Percentiles rank a stretch among this genome's conserved stretches.
These are phyloP conservation scores for Neonectria coccinea DNA, from an alignment of 2,329 filamentous ascomycete genomes.

Conservation along the genomic window DNA sequence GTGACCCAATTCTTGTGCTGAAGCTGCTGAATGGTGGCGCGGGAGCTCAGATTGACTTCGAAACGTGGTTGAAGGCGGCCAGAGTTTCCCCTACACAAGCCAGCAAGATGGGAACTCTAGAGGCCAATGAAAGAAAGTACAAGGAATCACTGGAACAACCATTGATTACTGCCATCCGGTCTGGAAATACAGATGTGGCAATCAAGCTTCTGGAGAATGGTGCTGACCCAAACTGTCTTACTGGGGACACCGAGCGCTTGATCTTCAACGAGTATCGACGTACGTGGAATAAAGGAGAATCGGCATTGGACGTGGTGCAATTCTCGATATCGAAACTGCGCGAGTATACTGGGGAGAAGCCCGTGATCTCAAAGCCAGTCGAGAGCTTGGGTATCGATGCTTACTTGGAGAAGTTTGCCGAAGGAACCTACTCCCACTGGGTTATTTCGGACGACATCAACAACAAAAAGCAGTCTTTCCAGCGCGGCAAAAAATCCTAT, in stretches of 20 bases:
- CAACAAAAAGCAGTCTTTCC: conserved; percentile 47
- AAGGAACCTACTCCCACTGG: conserved; percentile 72
- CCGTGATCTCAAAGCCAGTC: conserved; percentile 37
- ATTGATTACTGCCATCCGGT: conserved; percentile 69
- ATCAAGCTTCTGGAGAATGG: conserved; percentile 71
- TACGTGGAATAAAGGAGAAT: conserved; percentile 55
- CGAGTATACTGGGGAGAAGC: conserved; percentile 52
- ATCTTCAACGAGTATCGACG: conserved; percentile 50
- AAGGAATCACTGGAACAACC: conserved; percentile 69
- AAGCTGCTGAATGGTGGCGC: conserved; percentile 75
- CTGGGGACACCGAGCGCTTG: conserved; percentile 52
- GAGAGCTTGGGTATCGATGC: conserved; percentile 57
- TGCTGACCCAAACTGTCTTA: conserved; percentile 73
- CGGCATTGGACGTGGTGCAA: conserved; percentile 71
- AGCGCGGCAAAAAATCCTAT: conserved; percentile 48
- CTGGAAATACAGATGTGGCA: conserved; percentile 58
- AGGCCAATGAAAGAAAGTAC: conserved; percentile 64
- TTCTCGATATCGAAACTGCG: conserved; percentile 63
- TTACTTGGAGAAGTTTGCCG: conserved; percentile 63
- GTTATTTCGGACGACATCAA: conserved; percentile 56
- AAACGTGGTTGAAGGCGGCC: conserved; percentile 71
- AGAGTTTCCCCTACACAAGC: conserved; percentile 57
- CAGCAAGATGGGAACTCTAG: conserved; percentile 51
- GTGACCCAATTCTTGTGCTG: conserved; percentile 64
- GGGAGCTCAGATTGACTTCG: conserved; percentile 68